phyloP scores from a whole-genome alignment of 2,329 filamentous ascomycete species.

The Aquanectria penicillioides region DNA sequence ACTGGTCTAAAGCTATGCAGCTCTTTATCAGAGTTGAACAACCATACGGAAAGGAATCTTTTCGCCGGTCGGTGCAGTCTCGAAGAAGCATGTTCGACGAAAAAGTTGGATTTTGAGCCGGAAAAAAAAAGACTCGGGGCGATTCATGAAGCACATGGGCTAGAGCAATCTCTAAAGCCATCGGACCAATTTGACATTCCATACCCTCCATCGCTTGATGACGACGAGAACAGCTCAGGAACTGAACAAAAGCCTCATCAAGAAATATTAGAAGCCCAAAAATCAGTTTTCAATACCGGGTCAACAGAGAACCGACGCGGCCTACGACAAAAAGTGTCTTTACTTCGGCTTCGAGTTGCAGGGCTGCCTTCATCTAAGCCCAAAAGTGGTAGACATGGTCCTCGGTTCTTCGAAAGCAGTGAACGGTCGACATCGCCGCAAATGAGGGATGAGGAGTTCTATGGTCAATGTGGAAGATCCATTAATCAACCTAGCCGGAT shows the following conservation, averaged over 20 bases:
- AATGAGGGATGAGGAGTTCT: conserved; percentile 11
- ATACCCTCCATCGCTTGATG: conserved; percentile 41
- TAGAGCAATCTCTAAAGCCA: conserved; percentile 30
- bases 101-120: conserved; percentile 14
- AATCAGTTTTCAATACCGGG: neutral
- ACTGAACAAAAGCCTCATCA: conserved; percentile 19
- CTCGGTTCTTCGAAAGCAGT: conserved; percentile 11
- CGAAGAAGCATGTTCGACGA: conserved; percentile 20
- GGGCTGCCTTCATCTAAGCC: conserved; percentile 21
- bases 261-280: neutral
- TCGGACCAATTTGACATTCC: conserved; percentile 50
- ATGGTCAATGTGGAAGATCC: conserved; percentile 14
- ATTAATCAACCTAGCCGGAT: neutral
- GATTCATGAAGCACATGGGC: conserved; percentile 21
- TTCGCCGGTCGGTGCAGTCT: conserved; percentile 22
- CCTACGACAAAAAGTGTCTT: conserved; percentile 44
- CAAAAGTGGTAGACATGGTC: conserved; percentile 21
- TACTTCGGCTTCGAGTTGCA: conserved; percentile 40
- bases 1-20: conserved; percentile 46
- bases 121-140: conserved; percentile 11
- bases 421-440: conserved; percentile 8
- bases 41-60: conserved; percentile 28
- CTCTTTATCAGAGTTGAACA: conserved; percentile 44
- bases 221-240: conserved; percentile 17
- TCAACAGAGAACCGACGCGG: conserved; percentile 19